These are phyloP conservation scores for Lepiota brunneoincarnata DNA, from an alignment of 768 basidiomycete species.

Conservation along the genomic window DNA sequence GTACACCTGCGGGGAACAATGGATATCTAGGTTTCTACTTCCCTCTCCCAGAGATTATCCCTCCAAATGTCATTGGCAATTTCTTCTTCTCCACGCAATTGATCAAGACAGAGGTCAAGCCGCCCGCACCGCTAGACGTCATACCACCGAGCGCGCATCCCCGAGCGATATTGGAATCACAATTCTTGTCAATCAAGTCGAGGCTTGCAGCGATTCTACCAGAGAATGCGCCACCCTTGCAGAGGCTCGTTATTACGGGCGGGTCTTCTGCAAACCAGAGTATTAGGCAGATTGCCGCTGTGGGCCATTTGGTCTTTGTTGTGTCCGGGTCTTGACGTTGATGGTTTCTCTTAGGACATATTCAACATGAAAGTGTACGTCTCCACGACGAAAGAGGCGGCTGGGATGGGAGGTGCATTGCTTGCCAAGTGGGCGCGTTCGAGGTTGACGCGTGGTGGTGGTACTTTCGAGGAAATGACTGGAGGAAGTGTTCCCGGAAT, in stretches of 20 bases:
- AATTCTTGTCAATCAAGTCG: constrained; percentile 77
- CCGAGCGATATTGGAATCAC: constrained; percentile 80
- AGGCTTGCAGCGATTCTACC: constrained; percentile 70
- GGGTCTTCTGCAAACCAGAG: constrained; percentile 73
- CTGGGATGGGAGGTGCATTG: constrained; percentile 68
- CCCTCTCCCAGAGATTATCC: constrained; percentile 85
- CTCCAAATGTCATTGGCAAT: constrained; percentile 70
- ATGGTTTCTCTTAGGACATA: constrained; percentile 46
- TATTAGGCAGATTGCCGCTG: constrained; percentile 71
- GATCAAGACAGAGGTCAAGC: constrained; percentile 21
- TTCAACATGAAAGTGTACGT: constrained; percentile 74
- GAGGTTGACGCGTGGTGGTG: constrained; percentile 41
- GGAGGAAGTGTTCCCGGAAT: constrained; percentile 48
- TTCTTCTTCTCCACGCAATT: constrained; percentile 51
- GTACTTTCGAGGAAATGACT: constrained; percentile 66
- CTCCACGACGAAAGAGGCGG: constrained; percentile 65
- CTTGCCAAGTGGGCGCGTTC: constrained; percentile 74
- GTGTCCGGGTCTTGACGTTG: neutral
- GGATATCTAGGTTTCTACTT: constrained; percentile 76
- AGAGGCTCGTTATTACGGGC: constrained; percentile 73
- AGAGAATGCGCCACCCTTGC: constrained; percentile 48
- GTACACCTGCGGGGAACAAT: constrained; percentile 52
- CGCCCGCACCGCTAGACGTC: constrained; percentile 27
- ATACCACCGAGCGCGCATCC: constrained; percentile 53
- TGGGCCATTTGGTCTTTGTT: constrained; percentile 20